Base-by-base conservation (phyloP, 805 yeast genomes). In the Hanseniaspora hatyaiensis region DNA sequence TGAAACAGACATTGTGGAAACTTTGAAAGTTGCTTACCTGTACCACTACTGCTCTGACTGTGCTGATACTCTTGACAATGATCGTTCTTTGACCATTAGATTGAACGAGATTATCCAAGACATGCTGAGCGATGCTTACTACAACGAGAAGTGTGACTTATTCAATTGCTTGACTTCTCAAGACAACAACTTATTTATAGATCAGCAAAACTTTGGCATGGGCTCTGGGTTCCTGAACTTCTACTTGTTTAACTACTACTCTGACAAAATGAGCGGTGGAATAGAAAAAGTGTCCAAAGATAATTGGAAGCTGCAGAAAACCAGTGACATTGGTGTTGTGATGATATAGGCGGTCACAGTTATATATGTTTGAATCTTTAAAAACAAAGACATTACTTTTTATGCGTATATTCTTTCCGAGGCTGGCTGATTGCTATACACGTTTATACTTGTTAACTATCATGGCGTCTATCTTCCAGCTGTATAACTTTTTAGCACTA, bases 221-320 rank as follows among this genome's bases (percentile, higher is more conserved):
- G 98, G 98, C 37, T 97, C 89, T 62, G 98, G 98, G 0, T 74
- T 75, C 59, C 72, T 92, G 59, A 83, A 92, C 64, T 92, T 82
- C 64, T 92, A 92, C 61, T 67, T 92, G 53, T 92, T 92, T 73
- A 92, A 92, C 64, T 92, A 87, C 69, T 79, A 72, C 59, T 80
- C 94, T 4, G 76, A 76, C 64, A 87, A 86, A 3, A 74, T 92
- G 37, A 65, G 69, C 50, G 95, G 96, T 30, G 98, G 98, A 6
- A 65, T 85, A 22, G 75, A 76, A 40, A 72, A 72, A 46, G 67
- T 75, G 29, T 77, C 75, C 43, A 59, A 65, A 13, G 51, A 48
- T 26, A 23, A 39, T 3, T 38, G 43, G 42, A 23, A 20, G 9
- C 26, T 45, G 3, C 73, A 72, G 22, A 67, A 66, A 40, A 70